Base-by-base conservation (phyloP, 2,329 filamentous ascomycete genomes). In the Simplicillium sp. region DNA sequence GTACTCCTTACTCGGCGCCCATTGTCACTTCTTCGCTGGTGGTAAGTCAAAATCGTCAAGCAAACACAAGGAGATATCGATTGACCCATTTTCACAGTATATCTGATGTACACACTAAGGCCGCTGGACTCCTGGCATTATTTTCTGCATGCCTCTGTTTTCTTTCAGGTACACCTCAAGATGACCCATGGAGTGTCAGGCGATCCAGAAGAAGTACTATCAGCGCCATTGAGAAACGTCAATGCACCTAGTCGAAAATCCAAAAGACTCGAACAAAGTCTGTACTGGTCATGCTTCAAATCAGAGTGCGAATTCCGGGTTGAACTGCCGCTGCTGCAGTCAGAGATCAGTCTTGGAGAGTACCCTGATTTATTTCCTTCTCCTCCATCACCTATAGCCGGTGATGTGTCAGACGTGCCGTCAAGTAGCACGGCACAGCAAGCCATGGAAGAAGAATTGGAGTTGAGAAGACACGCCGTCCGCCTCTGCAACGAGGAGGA, bases 221-320 rank as follows among this genome's bases (percentile, higher is more conserved):
- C 33, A 5, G 29, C 36, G n/a, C 44, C 41, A 12, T 40, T 36
- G 9, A 38, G 15, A 17, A 41, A 38, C 9, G 17, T 36, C n/a
- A 41, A 37, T 31, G 37, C 39, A 2, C 38, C 41, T 1, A 39
- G 40, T n/a, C 41, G 45, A 25, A 49, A 47, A 38, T 44, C 38
- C 7, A 52, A 54, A 11, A 52, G 55, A 4, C 47, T 65, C 3
- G 62, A 65, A 45, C 61, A 67, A 42, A 53, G 61, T 29, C 46
- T 67, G 1, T 66, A 65, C 48, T 67, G 63, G 63, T 62, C 58
- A 7, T 65, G 61, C 39, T 65, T 65, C 51, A 67, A 67, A 47
- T 62, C 62, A 2, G 63, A 66, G 46, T 59, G 57, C 42, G 61
- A 66, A 44, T 55, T 65, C 5, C 57, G 61, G 6, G 56, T 60